Base-by-base conservation (phyloP, 306 rosid species). In the Rosa multiflora region DNA sequence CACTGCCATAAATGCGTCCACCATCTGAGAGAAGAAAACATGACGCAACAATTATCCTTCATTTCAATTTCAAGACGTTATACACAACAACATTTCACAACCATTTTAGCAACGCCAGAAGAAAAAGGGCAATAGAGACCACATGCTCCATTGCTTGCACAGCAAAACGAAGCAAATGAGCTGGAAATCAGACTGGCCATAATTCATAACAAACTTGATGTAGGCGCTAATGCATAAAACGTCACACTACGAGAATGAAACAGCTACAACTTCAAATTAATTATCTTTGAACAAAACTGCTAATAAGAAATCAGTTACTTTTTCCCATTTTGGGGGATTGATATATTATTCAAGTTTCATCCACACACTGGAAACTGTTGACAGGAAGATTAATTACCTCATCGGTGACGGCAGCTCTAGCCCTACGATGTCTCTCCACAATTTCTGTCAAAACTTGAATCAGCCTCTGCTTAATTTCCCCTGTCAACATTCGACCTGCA, bases 401-500 rank as follows among this genome's bases (percentile, higher is more conserved):
- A 21, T 95, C 94, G 1, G 96, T 90, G 79, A 95, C 99, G 67
- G 90, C 87, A 73, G 99, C 97, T 40, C 97, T 96, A 62, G 97
- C 94, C 82, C 82, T 82, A 7, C 92, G 82, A 77, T 95, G 99
- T 80, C 97, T 91, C 83, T 95, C 99, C 32, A 91, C 97, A 40
- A 93, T 12, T 85, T 86, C 92, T 23, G 97, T 91, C 86, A 93
- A 84, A 70, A 93, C 94, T 84, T 87, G 67, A 37, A 74, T 70
- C 56, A 95, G 91, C 35, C 89, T 89, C 63, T 91, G 90, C 88
- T 95, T 95, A 74, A 95, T 97, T 87, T 95, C 94, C 67, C 99
- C 99, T 6, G 99, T 95, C 37, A 95, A 88, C 99, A 93, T 88
- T 47, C 91, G 91, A 59, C 99, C 98, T 7, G 90, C 88, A 81